Evolutionary conservation across 2,329 filamentous ascomycete species (phyloP), one percentile per base, ranked within the genome.

Genomic region (Coleophoma crateriformis): DNA sequence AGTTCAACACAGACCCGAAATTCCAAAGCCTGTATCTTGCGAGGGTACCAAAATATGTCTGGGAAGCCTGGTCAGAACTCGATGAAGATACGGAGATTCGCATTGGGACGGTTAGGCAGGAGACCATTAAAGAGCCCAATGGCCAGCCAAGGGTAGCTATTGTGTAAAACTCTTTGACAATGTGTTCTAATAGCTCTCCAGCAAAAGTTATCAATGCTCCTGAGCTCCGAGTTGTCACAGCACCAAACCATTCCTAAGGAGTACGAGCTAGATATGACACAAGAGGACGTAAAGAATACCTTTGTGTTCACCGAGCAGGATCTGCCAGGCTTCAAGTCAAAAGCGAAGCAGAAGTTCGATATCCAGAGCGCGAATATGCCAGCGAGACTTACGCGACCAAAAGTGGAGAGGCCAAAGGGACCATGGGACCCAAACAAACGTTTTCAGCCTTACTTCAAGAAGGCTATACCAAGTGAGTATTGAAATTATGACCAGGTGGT

Each of bases 271-370:
- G 84, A 90, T 43, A 76, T 90, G 43, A 84, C 79, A 20, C 78
- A 82, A 38, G 66, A 73, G 39, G 70, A 79, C n/a, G 82, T 92
- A 33, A 82, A 81, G 61, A 96, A 96, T 68, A 94, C 90, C 17
- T 95, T 87, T 65, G 75, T 97, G 50, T 99, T 99, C 64, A 90
- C 87, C 38, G 94, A 99, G 69, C 90, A 95, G 66, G 90, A 97
- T 62, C 78, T 96, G 19, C 88, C 90, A 1, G 88, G 88, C 35
- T 90, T 84, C 70, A 79, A 79, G 58, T 72, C 73, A 15, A 79
- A 77, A 65, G 79, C 78, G 62, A 78, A 75, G 59, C 69, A 70
- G 44, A 73, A 77, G 46, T 73, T 75, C n/a, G 76, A 81, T 47
- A 76, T 78, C 8, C 70, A 78, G 3, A 78, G 75, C 41, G 76